phyloP scores from a whole-genome alignment of 768 basidiomycete species.

The Russula vinacea region DNA sequence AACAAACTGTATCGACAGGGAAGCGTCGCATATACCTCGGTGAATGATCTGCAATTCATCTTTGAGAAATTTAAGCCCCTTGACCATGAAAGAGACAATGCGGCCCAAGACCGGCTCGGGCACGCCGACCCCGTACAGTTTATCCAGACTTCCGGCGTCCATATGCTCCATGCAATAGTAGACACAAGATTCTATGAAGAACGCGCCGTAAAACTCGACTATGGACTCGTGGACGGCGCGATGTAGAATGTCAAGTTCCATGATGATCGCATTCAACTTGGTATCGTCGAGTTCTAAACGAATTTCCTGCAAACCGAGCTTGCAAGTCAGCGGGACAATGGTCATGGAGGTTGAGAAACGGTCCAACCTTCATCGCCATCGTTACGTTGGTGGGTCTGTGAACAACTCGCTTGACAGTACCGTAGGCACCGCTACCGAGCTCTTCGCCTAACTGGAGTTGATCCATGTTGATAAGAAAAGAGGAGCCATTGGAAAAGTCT shows the following conservation, averaged over 20 bases:
- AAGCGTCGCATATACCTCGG: conserved; percentile 45
- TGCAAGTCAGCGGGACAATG: background rate
- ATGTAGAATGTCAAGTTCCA: conserved; percentile 98
- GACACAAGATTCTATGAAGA: conserved; percentile 99
- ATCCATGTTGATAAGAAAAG: conserved; percentile 92
- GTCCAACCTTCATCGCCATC: conserved; percentile 96
- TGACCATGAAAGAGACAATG: conserved; percentile 78
- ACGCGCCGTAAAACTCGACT: conserved; percentile 98
- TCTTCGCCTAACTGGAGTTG: conserved; percentile 90
- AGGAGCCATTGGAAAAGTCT: conserved; percentile 85
- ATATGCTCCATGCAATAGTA: conserved; percentile 99
- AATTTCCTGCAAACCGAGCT: conserved; percentile 69
- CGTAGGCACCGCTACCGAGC: conserved; percentile 94
- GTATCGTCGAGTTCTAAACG: conserved; percentile 91
- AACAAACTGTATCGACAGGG: background rate
- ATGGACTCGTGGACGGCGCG: conserved; percentile 88
- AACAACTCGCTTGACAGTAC: conserved; percentile 92
- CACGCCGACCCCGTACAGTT: conserved; percentile 52
- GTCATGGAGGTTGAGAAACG: background rate
- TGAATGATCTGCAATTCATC: conserved; percentile 89
- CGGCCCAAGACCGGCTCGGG: conserved; percentile 78
- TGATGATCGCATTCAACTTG: conserved; percentile 93
- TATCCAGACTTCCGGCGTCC: conserved; percentile 97
- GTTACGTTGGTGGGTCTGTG: conserved; percentile 92
- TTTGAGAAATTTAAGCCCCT: conserved; percentile 91